Conservation (phyloP, 2,329 filamentous ascomycete species). For the Cytospora piceae region DNA sequence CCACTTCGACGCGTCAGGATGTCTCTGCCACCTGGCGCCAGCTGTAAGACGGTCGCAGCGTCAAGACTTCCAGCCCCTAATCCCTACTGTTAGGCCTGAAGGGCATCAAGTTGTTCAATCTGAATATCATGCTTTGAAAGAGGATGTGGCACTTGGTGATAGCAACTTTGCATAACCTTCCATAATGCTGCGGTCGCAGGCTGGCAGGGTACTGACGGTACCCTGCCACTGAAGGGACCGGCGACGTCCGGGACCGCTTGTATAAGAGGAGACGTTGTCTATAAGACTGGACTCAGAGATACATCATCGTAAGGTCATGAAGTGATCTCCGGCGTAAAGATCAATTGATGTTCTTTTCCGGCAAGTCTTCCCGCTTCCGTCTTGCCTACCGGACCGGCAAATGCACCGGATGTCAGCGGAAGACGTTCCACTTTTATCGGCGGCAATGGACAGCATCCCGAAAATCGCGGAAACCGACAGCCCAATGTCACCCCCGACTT, state of each 20-base stretch:
- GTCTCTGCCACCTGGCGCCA: slow-evolving; percentile 11
- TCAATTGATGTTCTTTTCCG: background rate
- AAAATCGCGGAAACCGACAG: background rate
- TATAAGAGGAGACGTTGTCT: background rate
- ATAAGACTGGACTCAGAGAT: background rate
- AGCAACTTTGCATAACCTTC: background rate
- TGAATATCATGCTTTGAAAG: no score
- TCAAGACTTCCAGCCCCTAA: background rate
- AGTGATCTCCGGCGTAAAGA: background rate
- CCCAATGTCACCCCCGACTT: background rate
- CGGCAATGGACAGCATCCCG: background rate
- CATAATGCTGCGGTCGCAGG: no score
- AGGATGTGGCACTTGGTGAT: no score
- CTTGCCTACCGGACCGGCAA: background rate
- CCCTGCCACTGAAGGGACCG: no score
- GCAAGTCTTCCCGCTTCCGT: background rate
- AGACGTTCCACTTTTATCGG: background rate
- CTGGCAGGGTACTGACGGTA: no score
- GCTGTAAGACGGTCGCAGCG: background rate
- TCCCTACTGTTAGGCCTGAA: no score
- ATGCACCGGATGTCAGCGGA: background rate
- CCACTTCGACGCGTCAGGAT: slow-evolving; percentile 3
- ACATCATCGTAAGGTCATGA: background rate
- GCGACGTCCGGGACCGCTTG: no score
- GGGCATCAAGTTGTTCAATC: background rate